phyloP scores from a whole-genome alignment of 2,329 filamentous ascomycete species.

The Epichloe hybrida region DNA sequence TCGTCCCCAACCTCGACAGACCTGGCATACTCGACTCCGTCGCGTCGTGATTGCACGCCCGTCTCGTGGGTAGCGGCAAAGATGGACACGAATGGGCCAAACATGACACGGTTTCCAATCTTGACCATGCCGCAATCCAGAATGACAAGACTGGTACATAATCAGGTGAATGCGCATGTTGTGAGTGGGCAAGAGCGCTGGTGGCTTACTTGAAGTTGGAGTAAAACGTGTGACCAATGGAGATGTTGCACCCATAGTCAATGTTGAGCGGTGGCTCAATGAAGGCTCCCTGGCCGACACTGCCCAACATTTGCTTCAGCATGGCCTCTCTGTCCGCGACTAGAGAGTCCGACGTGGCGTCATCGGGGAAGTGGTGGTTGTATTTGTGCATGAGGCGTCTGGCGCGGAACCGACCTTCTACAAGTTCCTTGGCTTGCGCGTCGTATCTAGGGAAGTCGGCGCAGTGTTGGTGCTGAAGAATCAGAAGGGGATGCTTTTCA shows the following conservation, averaged over 20 bases:
- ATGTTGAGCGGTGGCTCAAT: slow-evolving; percentile 49
- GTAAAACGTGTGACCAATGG: slow-evolving; percentile 49
- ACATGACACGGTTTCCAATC: slow-evolving; percentile 56
- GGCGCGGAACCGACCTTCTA: slow-evolving; percentile 37
- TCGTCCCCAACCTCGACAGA: slow-evolving; percentile 36
- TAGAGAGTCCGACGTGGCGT: slow-evolving; percentile 27
- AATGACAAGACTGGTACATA: slow-evolving; percentile 36
- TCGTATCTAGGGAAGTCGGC: slow-evolving; percentile 30
- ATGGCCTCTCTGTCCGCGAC: slow-evolving; percentile 27
- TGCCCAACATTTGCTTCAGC: slow-evolving; percentile 35
- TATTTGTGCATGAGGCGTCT: slow-evolving; percentile 43
- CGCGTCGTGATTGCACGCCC: slow-evolving; percentile 37
- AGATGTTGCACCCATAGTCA: slow-evolving; percentile 55
- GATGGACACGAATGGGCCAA: slow-evolving; percentile 60
- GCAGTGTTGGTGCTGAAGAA: neutral
- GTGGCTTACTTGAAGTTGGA: slow-evolving; percentile 31
- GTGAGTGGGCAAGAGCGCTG: neutral
- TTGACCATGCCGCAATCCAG: slow-evolving; percentile 59
- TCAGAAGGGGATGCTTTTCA: neutral
- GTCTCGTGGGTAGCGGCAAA: slow-evolving; percentile 61
- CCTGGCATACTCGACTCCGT: slow-evolving; percentile 32
- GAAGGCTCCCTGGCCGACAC: slow-evolving; percentile 36
- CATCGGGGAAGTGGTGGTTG: slow-evolving; percentile 41
- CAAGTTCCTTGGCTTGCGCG: slow-evolving; percentile 32
- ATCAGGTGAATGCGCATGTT: neutral